Percentiles rank a stretch among this genome's conserved stretches.
These are phyloP conservation scores for Pseudohalonectria lignicola DNA, from an alignment of 2,329 filamentous ascomycete genomes.

Conservation along the genomic window DNA sequence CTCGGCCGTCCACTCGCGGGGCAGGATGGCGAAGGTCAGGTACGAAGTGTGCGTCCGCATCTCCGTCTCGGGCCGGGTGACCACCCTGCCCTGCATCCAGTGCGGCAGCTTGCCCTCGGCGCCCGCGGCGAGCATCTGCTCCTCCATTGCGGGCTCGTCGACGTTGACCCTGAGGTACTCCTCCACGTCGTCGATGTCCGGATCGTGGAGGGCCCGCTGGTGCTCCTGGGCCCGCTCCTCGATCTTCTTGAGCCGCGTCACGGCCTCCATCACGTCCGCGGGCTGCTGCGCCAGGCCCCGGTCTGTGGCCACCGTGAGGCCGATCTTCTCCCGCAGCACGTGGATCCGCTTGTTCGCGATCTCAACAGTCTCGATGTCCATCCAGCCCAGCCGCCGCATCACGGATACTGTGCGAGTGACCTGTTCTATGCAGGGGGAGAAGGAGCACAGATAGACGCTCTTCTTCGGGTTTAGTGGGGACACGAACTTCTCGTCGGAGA, in stretches of 20 bases:
- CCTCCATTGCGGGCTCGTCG: constrained; percentile 16
- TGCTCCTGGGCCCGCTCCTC: constrained; percentile 59
- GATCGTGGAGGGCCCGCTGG: constrained; percentile 16
- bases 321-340: constrained; percentile 70
- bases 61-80: constrained; percentile 76
- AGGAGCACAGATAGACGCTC: constrained; percentile 76
- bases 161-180: constrained; percentile 10
- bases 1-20: constrained; percentile 73
- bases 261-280: constrained; percentile 67
- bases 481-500: constrained; percentile 26
- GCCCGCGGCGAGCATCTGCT: constrained; percentile 15
- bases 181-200: constrained; percentile 16
- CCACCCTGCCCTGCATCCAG: constrained; percentile 66
- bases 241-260: constrained; percentile 61
- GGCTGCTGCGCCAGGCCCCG: constrained; percentile 61
- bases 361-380: constrained; percentile 89
- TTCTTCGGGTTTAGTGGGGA: constrained; percentile 61
- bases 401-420: constrained; percentile 75
- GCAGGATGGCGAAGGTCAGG: constrained; percentile 81
- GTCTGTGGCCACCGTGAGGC: constrained; percentile 53
- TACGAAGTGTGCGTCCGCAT: constrained; percentile 97
- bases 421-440: constrained; percentile 95
- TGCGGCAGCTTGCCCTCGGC: constrained; percentile 20
- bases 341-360: constrained; percentile 70
- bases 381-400: constrained; percentile 75